These are phyloP conservation scores for Podospora tetraspora DNA, from an alignment of 495 filamentous ascomycete species.

Conservation along the genomic window DNA sequence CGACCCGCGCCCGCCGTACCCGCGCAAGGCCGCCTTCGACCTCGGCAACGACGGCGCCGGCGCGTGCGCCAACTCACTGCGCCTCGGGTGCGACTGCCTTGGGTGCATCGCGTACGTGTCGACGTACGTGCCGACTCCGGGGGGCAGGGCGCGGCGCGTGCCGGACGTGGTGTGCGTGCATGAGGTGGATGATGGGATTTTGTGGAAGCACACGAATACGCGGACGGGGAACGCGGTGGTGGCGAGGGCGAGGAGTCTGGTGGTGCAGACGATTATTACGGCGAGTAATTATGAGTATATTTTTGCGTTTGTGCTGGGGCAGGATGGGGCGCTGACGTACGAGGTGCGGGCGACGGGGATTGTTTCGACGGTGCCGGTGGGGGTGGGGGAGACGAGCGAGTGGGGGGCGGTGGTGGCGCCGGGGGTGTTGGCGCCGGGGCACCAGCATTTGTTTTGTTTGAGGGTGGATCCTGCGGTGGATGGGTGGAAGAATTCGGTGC, in stretches of 20 bases:
- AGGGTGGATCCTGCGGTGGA: slow-evolving; percentile 79
- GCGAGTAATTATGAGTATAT: slow-evolving; percentile 78
- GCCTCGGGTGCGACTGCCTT: slow-evolving; percentile 61
- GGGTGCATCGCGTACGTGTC: slow-evolving; percentile 69
- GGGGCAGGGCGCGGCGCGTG: slow-evolving; percentile 50
- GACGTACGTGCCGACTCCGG: slow-evolving; percentile 48
- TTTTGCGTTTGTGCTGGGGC: slow-evolving; percentile 75
- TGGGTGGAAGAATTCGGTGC: slow-evolving; percentile 45
- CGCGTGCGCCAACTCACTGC: slow-evolving; percentile 63
- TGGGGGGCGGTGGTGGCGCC: slow-evolving; percentile 81
- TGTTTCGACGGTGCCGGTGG: slow-evolving; percentile 70
- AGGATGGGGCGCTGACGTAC: slow-evolving; percentile 67
- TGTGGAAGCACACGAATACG: slow-evolving; percentile 77
- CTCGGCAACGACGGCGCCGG: slow-evolving; percentile 68
- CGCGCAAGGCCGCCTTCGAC: slow-evolving; percentile 71
- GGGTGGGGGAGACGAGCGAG: slow-evolving; percentile 47
- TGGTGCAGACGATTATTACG: slow-evolving; percentile 70
- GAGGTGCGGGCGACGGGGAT: slow-evolving; percentile 81
- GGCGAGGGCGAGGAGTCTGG: slow-evolving; percentile 61
- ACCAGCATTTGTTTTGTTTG: slow-evolving; percentile 84
- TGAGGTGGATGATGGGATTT: slow-evolving; percentile 63
- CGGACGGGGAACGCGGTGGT: slow-evolving; percentile 59
- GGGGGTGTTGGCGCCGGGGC: slow-evolving; percentile 63
- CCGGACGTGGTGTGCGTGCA: slow-evolving; percentile 71
- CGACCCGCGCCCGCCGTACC: slow-evolving; percentile 61